Conservation (phyloP, 2,329 filamentous ascomycete genomes). For the Helminthosporium solani region DNA sequence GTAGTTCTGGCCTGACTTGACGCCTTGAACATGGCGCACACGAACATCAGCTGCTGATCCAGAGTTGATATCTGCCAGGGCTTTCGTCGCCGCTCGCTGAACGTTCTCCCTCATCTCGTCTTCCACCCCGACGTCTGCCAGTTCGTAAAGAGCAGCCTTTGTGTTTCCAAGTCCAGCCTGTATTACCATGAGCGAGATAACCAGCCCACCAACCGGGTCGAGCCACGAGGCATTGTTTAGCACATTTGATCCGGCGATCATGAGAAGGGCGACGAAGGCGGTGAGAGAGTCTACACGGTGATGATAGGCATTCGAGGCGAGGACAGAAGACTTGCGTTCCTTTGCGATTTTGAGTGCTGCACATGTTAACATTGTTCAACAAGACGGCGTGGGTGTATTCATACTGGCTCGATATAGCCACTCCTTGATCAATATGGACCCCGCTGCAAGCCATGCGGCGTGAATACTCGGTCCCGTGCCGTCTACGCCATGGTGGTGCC, state of each 20-base stretch:
- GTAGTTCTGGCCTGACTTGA: constrained; percentile 97
- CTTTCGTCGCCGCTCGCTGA: constrained; percentile 57
- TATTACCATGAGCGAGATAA: constrained; percentile 93
- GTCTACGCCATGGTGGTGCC: constrained; percentile 61
- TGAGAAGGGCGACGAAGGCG: constrained; percentile 85
- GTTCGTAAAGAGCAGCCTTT: constrained; percentile 74
- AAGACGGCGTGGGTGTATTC: constrained; percentile 4
- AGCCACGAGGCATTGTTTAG: constrained; percentile 85
- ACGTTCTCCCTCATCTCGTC: constrained; percentile 76
- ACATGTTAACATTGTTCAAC: constrained; percentile 21
- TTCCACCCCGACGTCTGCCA: constrained; percentile 89
- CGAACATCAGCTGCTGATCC: constrained; percentile 57
- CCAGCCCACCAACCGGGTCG: constrained; percentile 86
- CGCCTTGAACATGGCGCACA: constrained; percentile 76
- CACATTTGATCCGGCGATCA: constrained; percentile 86
- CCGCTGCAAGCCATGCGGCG: constrained; percentile 89
- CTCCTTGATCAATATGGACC: constrained; percentile 89
- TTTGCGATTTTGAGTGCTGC: constrained; percentile 91
- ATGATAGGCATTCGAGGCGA: constrained; percentile 94
- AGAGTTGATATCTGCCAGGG: constrained; percentile 41
- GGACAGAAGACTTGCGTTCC: constrained; percentile 90
- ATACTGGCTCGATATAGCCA: constrained; percentile 85
- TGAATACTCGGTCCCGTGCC: constrained; percentile 78
- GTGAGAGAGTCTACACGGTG: constrained; percentile 96
- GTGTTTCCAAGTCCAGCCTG: constrained; percentile 89